phyloP scores from a whole-genome alignment of 2,329 filamentous ascomycete genomes.

The Fusarium sp. region DNA sequence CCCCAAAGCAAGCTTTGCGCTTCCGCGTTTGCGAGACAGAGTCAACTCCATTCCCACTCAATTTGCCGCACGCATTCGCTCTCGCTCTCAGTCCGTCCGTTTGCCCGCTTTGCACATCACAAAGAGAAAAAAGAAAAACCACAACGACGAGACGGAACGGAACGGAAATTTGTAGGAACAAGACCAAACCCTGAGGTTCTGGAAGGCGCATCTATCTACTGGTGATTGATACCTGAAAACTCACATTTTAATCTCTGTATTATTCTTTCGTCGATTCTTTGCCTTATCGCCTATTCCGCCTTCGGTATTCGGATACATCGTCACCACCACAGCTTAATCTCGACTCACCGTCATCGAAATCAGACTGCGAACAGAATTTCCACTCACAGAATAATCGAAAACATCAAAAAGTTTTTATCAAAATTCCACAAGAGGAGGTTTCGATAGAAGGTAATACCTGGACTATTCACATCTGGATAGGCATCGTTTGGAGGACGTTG shows the following conservation, averaged over 20 bases:
- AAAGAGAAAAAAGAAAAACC: constrained; percentile 23
- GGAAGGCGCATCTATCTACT: constrained; percentile 47
- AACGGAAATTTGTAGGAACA: constrained; percentile 36
- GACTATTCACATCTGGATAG: constrained; percentile 38
- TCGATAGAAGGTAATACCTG: constrained; percentile 20
- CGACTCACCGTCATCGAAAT: constrained; percentile 31
- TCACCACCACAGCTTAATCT: constrained; percentile 39
- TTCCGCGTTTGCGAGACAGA: constrained; percentile 39
- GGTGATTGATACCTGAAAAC: constrained; percentile 44
- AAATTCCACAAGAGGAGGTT: constrained; percentile 40
- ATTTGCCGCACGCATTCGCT: constrained; percentile 26
- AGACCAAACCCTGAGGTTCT: constrained; percentile 36
- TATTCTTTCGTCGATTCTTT: constrained; percentile 46
- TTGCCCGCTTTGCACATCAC: constrained; percentile 26
- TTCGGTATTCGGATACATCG: constrained; percentile 23
- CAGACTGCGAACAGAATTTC: constrained; percentile 41
- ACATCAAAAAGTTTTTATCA: constrained; percentile 20
- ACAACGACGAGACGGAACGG: constrained; percentile 31
- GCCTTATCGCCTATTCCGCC: constrained; percentile 37
- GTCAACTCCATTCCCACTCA: constrained; percentile 30
- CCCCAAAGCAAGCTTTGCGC: constrained; percentile 16
- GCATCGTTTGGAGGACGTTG: constrained; percentile 34
- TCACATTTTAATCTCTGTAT: constrained; percentile 43
- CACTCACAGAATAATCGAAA: constrained; percentile 42
- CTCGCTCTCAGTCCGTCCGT: constrained; percentile 10